These are phyloP conservation scores for Gossypium trilobum DNA, from an alignment of 441 rosid genomes.

Conservation along the genomic window DNA sequence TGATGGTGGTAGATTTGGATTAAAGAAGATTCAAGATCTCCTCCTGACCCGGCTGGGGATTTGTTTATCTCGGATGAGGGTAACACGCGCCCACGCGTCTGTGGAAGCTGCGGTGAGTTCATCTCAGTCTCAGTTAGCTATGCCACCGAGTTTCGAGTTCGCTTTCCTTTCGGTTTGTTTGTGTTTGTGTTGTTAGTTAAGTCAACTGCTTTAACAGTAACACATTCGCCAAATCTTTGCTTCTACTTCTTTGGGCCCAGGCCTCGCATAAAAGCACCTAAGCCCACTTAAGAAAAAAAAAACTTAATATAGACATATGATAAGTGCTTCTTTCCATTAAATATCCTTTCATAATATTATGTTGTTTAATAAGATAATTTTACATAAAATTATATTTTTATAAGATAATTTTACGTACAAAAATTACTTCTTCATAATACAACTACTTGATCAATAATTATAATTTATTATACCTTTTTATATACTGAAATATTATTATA, in stretches of 20 bases:
- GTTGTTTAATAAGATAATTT: too few species aligned
- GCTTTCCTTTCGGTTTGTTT: not conserved
- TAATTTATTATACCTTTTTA: too few species aligned
- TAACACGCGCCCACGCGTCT: constrained; percentile 32
- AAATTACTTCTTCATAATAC: too few species aligned
- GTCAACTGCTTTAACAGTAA: not conserved
- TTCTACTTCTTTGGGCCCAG: not conserved
- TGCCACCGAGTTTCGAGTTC: not conserved
- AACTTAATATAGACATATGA: too few species aligned
- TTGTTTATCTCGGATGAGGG: constrained; percentile 26
- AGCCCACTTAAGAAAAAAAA: too few species aligned
- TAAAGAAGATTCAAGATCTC: constrained; percentile 51
- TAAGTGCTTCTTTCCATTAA: too few species aligned
- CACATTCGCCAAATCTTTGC: not conserved
- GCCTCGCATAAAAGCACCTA: too few species aligned
- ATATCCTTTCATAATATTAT: too few species aligned
- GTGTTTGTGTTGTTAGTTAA: not conserved
- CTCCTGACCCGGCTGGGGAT: constrained; percentile 27
- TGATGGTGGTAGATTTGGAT: constrained; percentile 52
- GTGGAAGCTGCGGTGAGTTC: constrained; percentile 33
- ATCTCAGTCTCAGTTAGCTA: constrained; percentile 9
- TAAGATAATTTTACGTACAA: too few species aligned
- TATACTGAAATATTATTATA: too few species aligned
- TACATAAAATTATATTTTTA: too few species aligned
- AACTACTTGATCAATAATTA: too few species aligned